Evolutionary conservation across 768 basidiomycete genomes (phyloP).

Genomic region (Candolleomyces eurysporus): DNA sequence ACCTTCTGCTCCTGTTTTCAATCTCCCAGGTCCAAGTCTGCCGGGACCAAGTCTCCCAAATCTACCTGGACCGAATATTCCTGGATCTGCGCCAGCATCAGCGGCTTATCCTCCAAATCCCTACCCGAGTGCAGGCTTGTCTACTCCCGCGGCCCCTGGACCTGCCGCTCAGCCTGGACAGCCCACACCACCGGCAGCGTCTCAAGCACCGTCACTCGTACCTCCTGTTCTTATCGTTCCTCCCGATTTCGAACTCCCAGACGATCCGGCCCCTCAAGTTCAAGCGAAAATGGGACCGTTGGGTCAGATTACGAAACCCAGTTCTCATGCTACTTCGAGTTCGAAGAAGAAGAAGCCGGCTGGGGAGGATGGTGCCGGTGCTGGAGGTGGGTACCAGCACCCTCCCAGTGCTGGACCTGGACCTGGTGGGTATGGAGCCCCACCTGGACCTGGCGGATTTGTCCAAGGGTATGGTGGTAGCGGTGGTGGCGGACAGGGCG

Average conservation of each 20-base stretch:
- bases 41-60: conserved; percentile 4
- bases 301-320: conserved; percentile 66
- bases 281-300: conserved; percentile 78
- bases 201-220: conserved; percentile 3
- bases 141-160: neutral
- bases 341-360: conserved; percentile 57
- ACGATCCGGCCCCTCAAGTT: conserved; percentile 56
- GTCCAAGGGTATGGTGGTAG: no score
- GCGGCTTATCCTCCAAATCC: neutral
- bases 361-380: conserved; percentile 14
- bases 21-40: conserved; percentile 9
- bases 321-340: conserved; percentile 37
- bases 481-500: conserved; percentile 15
- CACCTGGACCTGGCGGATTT: neutral
- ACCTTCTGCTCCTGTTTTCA: conserved; percentile 12
- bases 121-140: neutral
- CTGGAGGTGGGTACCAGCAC: conserved; percentile 1
- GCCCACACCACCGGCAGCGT: neutral
- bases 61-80: neutral
- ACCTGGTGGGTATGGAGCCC: conserved; percentile 18
- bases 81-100: no score
- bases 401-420: conserved; percentile 7
- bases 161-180: neutral
- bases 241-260: conserved; percentile 46
- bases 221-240: conserved; percentile 3